Base-by-base conservation (phyloP, 768 basidiomycete species). In the Clathrus columnatus region DNA sequence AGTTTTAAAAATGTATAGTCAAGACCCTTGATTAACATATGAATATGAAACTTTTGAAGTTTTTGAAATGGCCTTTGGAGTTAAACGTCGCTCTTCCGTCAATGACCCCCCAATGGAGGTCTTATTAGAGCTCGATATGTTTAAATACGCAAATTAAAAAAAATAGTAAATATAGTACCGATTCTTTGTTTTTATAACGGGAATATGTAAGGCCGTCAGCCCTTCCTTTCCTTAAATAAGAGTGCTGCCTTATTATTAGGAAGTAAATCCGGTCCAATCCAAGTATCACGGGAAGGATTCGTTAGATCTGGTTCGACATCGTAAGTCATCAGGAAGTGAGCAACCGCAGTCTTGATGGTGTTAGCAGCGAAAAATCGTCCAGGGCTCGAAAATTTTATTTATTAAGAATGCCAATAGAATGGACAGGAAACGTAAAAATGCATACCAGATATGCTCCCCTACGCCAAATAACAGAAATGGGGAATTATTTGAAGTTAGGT, bases 311-410 rank as follows among this genome's bases (percentile, higher is more conserved):
- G 21, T 43, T 55, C 27, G 24, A 59, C 32, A 32, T 60, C 59
- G 44, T 60, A 60, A 20, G 52, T 36, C 44, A 58, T 17, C 44
- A 60, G n/a, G 8, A 60, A 46, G 26, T 60, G 49, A 8, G 57
- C 58, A 20, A 61, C 17, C 51, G 59, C 55, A 5, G 45, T 11
- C 28, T 61, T 61, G 16, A 61, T 18, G 26, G 43, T 26, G 23
- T 16, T 49, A 16, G 58, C 50, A 2, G 53, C 58, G 28, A 60
- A 61, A 51, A 60, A 59, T n/a, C 60, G 30, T 2, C 60, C 60
- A 48, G 60, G 59, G 36, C 61, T 61, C 5, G 10, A 18, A 23
- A 8, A 17, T 21, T 51, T 7, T 47, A 36, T n/a, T 20, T 26
- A 50, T 26, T 54, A 30, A 23, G 16, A 41, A 18, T 16, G 42